Conservation (phyloP, 2,329 filamentous ascomycete species). For the Cladophialophora yegresii region DNA sequence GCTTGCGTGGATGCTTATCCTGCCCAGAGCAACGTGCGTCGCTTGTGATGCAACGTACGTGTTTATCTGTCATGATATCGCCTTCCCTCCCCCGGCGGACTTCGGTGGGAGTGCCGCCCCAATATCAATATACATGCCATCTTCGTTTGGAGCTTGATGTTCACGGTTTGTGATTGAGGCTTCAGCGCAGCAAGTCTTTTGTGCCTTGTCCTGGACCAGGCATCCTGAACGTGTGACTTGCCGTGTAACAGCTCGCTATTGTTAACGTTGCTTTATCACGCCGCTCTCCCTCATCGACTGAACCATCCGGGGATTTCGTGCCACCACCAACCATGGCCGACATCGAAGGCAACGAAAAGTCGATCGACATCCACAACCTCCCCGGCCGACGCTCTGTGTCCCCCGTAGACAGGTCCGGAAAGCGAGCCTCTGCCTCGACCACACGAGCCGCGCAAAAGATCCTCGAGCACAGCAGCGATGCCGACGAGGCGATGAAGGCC, state of each 20-base stretch:
- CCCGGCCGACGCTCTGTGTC: conserved; percentile 27
- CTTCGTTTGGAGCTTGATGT: not conserved
- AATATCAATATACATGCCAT: not conserved
- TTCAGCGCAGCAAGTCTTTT: not conserved
- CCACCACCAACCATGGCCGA: conserved; percentile 24
- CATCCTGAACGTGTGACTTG: not conserved
- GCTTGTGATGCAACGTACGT: conserved; percentile 17
- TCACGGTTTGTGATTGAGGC: not conserved
- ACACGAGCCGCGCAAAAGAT: conserved; percentile 40
- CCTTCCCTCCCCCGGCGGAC: not conserved
- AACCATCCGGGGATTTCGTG: too few relatives aligned
- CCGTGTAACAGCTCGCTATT: not conserved
- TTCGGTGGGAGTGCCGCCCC: conserved; percentile 6
- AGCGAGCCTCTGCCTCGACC: conserved; percentile 22
- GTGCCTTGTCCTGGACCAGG: not conserved
- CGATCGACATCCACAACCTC: conserved; percentile 19
- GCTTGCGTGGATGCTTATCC: conserved; percentile 20
- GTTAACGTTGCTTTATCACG: not conserved
- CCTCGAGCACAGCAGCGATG: conserved; percentile 58
- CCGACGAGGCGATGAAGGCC: conserved; percentile 62
- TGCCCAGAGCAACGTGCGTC: conserved; percentile 9
- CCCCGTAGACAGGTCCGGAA: conserved; percentile 25
- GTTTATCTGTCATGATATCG: conserved; percentile 15
- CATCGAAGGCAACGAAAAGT: conserved; percentile 25
- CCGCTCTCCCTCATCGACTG: not conserved